These are phyloP conservation scores for Thielaviopsis euricoi DNA, from an alignment of 2,329 filamentous ascomycete genomes.

Conservation along the genomic window DNA sequence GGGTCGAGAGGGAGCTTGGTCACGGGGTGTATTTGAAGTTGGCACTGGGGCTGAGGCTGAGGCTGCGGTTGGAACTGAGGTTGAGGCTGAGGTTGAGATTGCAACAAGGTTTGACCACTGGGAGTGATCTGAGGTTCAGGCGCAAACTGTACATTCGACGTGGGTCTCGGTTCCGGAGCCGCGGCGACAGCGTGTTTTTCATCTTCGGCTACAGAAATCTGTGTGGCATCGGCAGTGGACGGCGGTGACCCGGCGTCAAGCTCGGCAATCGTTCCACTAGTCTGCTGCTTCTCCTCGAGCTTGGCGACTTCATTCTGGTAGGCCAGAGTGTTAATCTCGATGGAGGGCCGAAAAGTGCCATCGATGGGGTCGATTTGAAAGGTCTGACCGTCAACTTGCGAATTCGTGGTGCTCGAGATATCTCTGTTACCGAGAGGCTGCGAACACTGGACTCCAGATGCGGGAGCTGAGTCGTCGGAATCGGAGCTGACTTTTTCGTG, in stretches of 20 bases:
- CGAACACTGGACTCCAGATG: background rate
- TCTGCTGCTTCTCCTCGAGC: background rate
- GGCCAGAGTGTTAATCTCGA: background rate
- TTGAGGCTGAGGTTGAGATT: background rate
- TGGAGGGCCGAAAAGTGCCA: background rate
- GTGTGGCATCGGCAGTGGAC: background rate
- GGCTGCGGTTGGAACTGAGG: background rate
- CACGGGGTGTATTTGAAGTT: background rate
- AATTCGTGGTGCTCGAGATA: background rate
- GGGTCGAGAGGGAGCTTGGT: conserved; percentile 26
- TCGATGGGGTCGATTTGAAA: background rate
- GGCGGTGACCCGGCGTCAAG: background rate
- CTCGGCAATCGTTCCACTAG: background rate
- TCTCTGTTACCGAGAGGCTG: conserved; percentile 1
- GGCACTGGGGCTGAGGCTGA: background rate
- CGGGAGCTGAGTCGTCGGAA: conserved; percentile 21
- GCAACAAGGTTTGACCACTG: background rate
- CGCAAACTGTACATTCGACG: background rate
- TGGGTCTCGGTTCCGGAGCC: background rate
- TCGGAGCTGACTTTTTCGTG: conserved; percentile 3
- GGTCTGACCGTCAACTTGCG: conserved; percentile 26
- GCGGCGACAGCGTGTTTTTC: background rate
- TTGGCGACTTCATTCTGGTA: background rate
- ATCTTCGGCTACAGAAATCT: background rate
- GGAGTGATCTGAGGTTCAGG: no score